Evolutionary conservation across 148 eudicot species (phyloP), one percentile per base, ranked within the genome.

Genomic region (Fagopyrum homotropicum): DNA sequence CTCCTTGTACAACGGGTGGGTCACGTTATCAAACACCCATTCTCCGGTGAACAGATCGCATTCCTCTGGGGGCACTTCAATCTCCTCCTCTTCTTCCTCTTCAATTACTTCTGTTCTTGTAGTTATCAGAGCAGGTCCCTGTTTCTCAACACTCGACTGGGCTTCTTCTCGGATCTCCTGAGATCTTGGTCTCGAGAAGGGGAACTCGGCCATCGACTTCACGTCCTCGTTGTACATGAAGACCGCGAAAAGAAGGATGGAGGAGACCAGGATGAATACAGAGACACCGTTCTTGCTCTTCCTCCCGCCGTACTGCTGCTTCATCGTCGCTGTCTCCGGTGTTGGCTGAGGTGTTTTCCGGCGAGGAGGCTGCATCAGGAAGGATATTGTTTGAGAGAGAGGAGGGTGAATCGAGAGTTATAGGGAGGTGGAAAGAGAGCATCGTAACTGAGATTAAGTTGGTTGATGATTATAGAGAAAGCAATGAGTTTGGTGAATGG

Each of bases 151-250:
- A 22, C 26, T 22, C 26, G 22, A 55, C 15, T 43, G 12, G 22
- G 73, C 4, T 69, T 22, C 26, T 5, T 45, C 84, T 29, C 75
- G 79, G 70, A 73, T 63, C 80, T 86, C 87, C 75, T 78, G 82
- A 4, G 80, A 9, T 73, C 66, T 86, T 16, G 90, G 87, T 1
- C 83, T 78, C 0, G 90, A 87, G 73, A 94, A 91, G 15, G 97
- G 98, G 69, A 91, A 91, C 40, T 94, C 92, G 0, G 97, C 96
- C 2, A 94, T 85, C 45, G 98, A 88, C 71, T 92, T 92, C 5
- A 92, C 84, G 82, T 92, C 92, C 71, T 94, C 97, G 73, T 89
- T 91, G 90, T 93, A 93, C 87, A 93, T 87, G 86, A 93, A 93
- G 76, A 92, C 88, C 0, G 90, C 96, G 49, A 91, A 91, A 56